Evolutionary conservation across 202 grass and related monocot genomes (phyloP).

Genomic region (Musa balbisiana): DNA sequence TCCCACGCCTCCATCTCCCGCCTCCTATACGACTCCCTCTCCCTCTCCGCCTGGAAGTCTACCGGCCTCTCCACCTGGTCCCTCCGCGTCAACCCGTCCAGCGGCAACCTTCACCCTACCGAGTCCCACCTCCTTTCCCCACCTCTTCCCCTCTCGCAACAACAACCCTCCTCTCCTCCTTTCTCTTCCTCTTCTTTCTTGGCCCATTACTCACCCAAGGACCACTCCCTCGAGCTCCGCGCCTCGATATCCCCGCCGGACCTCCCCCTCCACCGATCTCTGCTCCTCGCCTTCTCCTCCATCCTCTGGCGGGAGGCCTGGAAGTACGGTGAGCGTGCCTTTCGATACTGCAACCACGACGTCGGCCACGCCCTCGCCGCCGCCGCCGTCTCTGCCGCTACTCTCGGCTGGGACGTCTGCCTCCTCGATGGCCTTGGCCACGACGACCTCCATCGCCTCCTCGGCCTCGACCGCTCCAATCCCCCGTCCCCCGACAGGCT

Average conservation of each 20-base stretch:
- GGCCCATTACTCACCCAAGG: slow-evolving; percentile 40
- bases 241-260: background rate
- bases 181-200: slow-evolving; percentile 31
- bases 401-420: slow-evolving; percentile 63
- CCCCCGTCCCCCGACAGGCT: slow-evolving; percentile 20
- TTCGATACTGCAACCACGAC: slow-evolving; percentile 89
- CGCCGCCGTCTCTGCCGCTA: slow-evolving; percentile 38
- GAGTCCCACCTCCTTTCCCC: slow-evolving; percentile 56
- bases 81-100: slow-evolving; percentile 84
- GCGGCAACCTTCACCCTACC: slow-evolving; percentile 90
- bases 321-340: slow-evolving; percentile 84
- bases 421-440: slow-evolving; percentile 57
- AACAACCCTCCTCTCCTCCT: slow-evolving; percentile 20
- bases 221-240: slow-evolving; percentile 51
- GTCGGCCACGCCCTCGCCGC: slow-evolving; percentile 69
- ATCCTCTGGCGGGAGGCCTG: slow-evolving; percentile 85
- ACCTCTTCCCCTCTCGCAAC: slow-evolving; percentile 8
- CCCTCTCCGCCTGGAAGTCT: slow-evolving; percentile 93
- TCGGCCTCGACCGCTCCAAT: slow-evolving; percentile 39
- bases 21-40: slow-evolving; percentile 79
- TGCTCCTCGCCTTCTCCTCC: slow-evolving; percentile 56
- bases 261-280: slow-evolving; percentile 24
- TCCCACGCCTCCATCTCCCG: slow-evolving; percentile 50
- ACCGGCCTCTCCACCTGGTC: slow-evolving; percentile 64
- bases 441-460: slow-evolving; percentile 47